Percentiles rank a stretch among this genome's conserved stretches.
Evolutionary conservation across 352 stramenopile genomes (phyloP).

Genomic region (Phytopythium delawarense): DNA sequence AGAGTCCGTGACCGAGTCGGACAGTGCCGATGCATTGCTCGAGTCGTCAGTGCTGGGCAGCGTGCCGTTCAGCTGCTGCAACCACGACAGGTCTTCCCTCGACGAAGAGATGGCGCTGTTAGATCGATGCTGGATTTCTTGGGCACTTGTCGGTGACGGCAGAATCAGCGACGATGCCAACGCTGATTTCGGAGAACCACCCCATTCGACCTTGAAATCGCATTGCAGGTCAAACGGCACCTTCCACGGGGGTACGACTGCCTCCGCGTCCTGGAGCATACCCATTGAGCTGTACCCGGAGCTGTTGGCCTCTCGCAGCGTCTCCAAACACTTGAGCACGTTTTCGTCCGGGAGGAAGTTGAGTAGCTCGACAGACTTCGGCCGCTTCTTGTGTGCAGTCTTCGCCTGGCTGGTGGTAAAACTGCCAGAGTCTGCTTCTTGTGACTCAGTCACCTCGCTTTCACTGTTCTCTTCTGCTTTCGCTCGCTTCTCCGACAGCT

Average conservation of each 20-base stretch:
- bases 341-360: slow-evolving; percentile 67
- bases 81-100: slow-evolving; percentile 15
- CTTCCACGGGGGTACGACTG: slow-evolving; percentile 61
- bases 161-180: background rate
- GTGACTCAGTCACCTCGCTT: background rate
- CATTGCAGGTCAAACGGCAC: slow-evolving; percentile 68
- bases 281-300: slow-evolving; percentile 3
- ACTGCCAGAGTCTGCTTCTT: background rate
- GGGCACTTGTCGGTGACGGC: background rate
- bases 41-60: background rate
- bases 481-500: slow-evolving; percentile 21
- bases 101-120: too few relatives aligned
- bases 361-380: slow-evolving; percentile 21
- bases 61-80: slow-evolving; percentile 9
- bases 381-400: slow-evolving; percentile 8
- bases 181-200: background rate
- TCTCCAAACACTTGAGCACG: slow-evolving; percentile 73
- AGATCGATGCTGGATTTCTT: background rate
- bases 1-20: slow-evolving; percentile 35
- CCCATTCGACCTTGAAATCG: slow-evolving; percentile 67
- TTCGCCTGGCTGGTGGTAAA: background rate
- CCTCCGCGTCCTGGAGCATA: slow-evolving; percentile 4
- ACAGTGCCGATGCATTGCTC: slow-evolving; percentile 1
- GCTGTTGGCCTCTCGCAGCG: slow-evolving; percentile 28
- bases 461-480: background rate